These are phyloP conservation scores for Fagopyrum esculentum DNA, from an alignment of 148 eudicot genomes.

Conservation along the genomic window DNA sequence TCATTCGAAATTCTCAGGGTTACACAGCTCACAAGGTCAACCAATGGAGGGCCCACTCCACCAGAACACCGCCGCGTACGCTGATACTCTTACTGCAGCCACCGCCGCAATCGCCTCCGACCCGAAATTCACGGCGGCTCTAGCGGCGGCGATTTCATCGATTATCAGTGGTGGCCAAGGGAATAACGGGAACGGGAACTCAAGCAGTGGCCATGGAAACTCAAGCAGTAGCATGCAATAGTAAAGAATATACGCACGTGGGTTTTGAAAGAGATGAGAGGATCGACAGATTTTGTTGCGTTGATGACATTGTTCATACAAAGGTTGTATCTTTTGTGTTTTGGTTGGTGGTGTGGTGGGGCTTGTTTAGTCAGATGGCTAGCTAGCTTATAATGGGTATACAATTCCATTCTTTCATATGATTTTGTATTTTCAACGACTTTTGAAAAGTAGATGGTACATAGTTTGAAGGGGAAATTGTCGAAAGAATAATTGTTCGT, in stretches of 20 bases:
- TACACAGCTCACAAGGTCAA: not conserved
- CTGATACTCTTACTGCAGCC: slow-evolving; percentile 8
- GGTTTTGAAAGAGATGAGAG: not conserved
- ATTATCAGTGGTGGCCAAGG: slow-evolving; percentile 14
- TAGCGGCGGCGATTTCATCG: slow-evolving; percentile 15
- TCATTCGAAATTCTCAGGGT: slow-evolving; percentile 13
- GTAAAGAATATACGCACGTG: not conserved
- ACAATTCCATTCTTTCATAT: slow-evolving; percentile 7
- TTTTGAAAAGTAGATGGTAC: slow-evolving; percentile 3
- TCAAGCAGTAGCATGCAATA: slow-evolving; percentile 8
- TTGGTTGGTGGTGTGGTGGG: not conserved
- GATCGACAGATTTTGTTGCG: not conserved
- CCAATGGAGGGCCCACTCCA: not conserved
- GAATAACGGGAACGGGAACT: not conserved
- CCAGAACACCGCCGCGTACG: not conserved
- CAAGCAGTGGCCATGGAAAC: not conserved
- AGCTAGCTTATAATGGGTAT: not conserved
- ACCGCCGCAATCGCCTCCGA: slow-evolving; percentile 18
- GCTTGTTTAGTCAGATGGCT: not conserved
- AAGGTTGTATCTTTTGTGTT: not conserved
- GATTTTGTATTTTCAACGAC: not conserved
- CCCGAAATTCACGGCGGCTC: slow-evolving; percentile 15
- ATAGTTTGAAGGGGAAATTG: not conserved
- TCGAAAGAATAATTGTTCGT: not conserved
- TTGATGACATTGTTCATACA: not conserved